A percentile compares a stretch with the other conserved stretches of the same genome.
Evolutionary conservation across 169 alveolate species (phyloP).

Genomic region (Cryptosporidium muris): DNA sequence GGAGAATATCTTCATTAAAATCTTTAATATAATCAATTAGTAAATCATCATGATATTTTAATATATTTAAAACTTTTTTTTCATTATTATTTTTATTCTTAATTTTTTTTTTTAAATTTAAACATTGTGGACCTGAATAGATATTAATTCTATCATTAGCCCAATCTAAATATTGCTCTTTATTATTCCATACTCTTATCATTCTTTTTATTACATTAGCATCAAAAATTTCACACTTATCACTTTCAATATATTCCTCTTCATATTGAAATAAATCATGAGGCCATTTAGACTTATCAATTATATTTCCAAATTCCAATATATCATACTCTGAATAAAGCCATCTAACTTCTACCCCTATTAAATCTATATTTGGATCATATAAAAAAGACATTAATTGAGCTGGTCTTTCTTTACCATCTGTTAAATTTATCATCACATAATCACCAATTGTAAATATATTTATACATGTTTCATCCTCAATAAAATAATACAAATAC

Average conservation of each 20-base stretch:
- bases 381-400: conserved; percentile 65
- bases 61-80: neutral
- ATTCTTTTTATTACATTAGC: conserved; percentile 51
- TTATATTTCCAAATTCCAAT: conserved; percentile 33
- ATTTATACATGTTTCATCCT: conserved; percentile 6
- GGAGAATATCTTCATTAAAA: conserved; percentile 46
- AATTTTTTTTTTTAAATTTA: neutral
- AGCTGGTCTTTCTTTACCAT: conserved; percentile 71
- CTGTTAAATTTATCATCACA: conserved; percentile 55
- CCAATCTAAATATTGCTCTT: conserved; percentile 44
- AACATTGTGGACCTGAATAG: conserved; percentile 51
- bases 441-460: conserved; percentile 58
- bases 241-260: conserved; percentile 61
- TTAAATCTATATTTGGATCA: conserved; percentile 50
- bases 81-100: neutral
- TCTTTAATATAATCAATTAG: conserved; percentile 23
- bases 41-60: conserved; percentile 16
- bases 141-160: conserved; percentile 22
- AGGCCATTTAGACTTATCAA: conserved; percentile 42
- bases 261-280: conserved; percentile 32
- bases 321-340: conserved; percentile 55
- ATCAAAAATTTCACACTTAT: conserved; percentile 58
- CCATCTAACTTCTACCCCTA: conserved; percentile 70
- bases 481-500: conserved; percentile 32
- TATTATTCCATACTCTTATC: conserved; percentile 60